Percentiles rank a stretch among this genome's conserved stretches.
phyloP scores from a whole-genome alignment of 2,329 filamentous ascomycete genomes.

The Phoma sp. region DNA sequence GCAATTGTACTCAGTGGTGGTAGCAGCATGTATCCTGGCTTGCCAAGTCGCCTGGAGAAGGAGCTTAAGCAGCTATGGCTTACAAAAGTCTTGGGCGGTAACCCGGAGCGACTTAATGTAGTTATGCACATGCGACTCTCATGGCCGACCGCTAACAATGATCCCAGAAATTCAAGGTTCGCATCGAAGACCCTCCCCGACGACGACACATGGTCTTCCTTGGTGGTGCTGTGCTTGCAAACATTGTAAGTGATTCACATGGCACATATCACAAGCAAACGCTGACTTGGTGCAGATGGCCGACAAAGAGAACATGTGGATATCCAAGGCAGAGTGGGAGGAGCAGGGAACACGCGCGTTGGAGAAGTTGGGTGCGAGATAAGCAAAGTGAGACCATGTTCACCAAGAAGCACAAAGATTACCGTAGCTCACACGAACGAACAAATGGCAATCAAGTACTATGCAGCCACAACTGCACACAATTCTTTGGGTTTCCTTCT shows the following conservation, averaged over 20 bases:
- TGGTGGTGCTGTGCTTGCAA: slow-evolving; percentile 92
- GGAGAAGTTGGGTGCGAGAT: slow-evolving; percentile 92
- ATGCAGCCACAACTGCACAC: slow-evolving; percentile 4
- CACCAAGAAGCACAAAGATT: slow-evolving; percentile 12
- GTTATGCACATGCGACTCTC: slow-evolving; percentile 32
- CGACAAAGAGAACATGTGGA: slow-evolving; percentile 99
- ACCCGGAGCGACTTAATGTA: slow-evolving; percentile 85
- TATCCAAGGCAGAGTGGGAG: slow-evolving; percentile 94
- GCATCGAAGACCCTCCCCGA: slow-evolving; percentile 96
- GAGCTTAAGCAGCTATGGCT: slow-evolving; percentile 99
- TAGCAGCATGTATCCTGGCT: slow-evolving; percentile 97
- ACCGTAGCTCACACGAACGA: slow-evolving; percentile 15
- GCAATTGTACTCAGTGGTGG: slow-evolving; percentile 96
- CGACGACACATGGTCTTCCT: slow-evolving; percentile 99
- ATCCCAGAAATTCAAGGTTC: slow-evolving; percentile 91
- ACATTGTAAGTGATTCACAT: slow-evolving; percentile 66
- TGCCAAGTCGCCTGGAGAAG: slow-evolving; percentile 95
- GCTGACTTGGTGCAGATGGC: slow-evolving; percentile 70
- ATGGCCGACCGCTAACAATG: slow-evolving; percentile 25
- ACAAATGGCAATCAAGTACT: slow-evolving; percentile 17
- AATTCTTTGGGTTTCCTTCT: background rate
- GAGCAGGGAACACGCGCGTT: slow-evolving; percentile 85
- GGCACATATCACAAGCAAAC: background rate
- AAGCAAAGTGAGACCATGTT: slow-evolving; percentile 22
- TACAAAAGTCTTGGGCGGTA: slow-evolving; percentile 84